A percentile compares a stretch with the other conserved stretches of the same genome.
These are phyloP conservation scores for Lactifluus rugatus DNA, from an alignment of 768 basidiomycete species.

Conservation along the genomic window DNA sequence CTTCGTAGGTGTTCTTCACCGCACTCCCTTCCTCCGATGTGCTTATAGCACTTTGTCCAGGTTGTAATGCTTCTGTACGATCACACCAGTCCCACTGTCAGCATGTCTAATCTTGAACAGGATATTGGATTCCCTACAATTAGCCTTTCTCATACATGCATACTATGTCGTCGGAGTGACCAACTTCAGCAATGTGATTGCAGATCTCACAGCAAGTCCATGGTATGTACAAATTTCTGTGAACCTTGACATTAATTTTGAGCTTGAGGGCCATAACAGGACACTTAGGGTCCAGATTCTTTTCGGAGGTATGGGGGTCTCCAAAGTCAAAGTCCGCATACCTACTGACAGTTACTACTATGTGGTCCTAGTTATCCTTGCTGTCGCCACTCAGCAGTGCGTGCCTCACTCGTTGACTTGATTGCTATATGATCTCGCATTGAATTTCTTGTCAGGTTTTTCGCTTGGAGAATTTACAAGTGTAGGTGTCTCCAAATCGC, in stretches of 20 bases:
- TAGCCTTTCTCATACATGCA: neutral
- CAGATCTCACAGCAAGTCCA: neutral
- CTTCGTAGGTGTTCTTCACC: neutral
- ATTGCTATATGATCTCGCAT: neutral
- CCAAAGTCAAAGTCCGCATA: neutral
- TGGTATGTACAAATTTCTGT: neutral
- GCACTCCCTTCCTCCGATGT: neutral
- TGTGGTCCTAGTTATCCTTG: neutral
- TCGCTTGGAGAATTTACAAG: conserved; percentile 3
- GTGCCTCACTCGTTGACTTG: neutral
- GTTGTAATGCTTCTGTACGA: conserved; percentile 1
- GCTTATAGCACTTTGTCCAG: neutral
- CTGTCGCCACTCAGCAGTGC: neutral
- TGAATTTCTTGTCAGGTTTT: neutral
- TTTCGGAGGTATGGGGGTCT: neutral
- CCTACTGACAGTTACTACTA: neutral
- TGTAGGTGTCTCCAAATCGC: neutral
- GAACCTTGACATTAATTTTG: neutral
- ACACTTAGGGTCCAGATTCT: neutral
- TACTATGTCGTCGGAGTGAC: neutral
- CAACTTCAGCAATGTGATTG: conserved; percentile 1
- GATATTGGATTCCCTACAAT: neutral
- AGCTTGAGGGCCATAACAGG: neutral
- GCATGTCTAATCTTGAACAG: neutral
- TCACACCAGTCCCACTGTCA: too few relatives aligned